Percentiles rank a stretch among this genome's conserved stretches.
Evolutionary conservation across 1,284 basidiomycete genomes (phyloP).

Genomic region (Anthracocystis setariae): DNA sequence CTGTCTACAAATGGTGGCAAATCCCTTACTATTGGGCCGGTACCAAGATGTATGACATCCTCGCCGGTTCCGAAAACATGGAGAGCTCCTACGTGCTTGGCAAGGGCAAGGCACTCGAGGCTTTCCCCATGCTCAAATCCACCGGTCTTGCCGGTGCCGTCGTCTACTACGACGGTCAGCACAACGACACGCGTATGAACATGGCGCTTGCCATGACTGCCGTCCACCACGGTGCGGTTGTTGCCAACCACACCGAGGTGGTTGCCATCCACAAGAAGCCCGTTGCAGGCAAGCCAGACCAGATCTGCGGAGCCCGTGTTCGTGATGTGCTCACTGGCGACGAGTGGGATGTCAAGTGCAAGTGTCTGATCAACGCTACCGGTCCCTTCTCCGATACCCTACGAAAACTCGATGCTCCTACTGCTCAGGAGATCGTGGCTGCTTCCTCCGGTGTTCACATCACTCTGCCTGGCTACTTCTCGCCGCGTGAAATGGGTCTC

Average conservation of each 20-base stretch:
- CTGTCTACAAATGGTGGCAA: constrained; percentile 91
- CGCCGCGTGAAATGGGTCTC: constrained; percentile 92
- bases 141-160: constrained; percentile 93
- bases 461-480: constrained; percentile 96
- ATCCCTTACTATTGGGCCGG: constrained; percentile 95
- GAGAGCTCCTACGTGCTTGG: constrained; percentile 93
- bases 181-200: constrained; percentile 99
- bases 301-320: constrained; percentile 80
- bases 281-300: constrained; percentile 71
- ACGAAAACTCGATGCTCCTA: constrained; percentile 84
- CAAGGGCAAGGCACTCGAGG: constrained; percentile 84
- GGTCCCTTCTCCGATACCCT: constrained; percentile 92
- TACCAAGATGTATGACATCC: constrained; percentile 94
- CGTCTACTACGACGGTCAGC: constrained; percentile 98
- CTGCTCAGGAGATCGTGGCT: constrained; percentile 85
- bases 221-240: constrained; percentile 88
- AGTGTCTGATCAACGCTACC: constrained; percentile 95
- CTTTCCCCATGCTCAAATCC: constrained; percentile 94
- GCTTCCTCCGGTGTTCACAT: constrained; percentile 94
- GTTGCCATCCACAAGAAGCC: constrained; percentile 77
- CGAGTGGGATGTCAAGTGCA: constrained; percentile 83
- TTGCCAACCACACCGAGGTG: constrained; percentile 91
- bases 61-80: constrained; percentile 97
- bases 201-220: constrained; percentile 87
- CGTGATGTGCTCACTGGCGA: constrained; percentile 85